Base-by-base conservation (phyloP, 2,329 filamentous ascomycete genomes). In the Hysterium pulicare region DNA sequence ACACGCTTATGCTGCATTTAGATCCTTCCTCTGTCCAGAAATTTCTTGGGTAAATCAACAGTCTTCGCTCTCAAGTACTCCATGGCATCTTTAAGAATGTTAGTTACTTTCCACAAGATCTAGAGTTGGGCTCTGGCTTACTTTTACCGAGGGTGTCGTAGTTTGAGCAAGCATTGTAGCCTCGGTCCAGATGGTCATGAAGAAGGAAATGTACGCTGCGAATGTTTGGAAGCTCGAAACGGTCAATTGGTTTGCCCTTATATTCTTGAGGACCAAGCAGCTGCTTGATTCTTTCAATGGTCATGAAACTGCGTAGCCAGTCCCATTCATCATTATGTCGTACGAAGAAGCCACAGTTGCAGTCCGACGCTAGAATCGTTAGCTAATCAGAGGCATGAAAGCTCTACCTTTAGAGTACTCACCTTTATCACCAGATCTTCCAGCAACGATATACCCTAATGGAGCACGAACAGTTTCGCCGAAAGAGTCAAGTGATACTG, bases 141-240 rank as follows among this genome's bases (percentile, higher is more conserved):
- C n/a, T 71, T 62, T 75, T 76, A 0, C 71, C 72, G 10, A 75
- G 51, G 1, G 67, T 70, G 50, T 75, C 73, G 33, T 73, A 71
- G 1, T 63, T 63, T 35, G 58, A 62, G 26, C 67, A 71, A 4
- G 69, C 66, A 39, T 71, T 66, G 50, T 69, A 72, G 0, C 71
- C 70, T 0, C 70, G 59, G 38, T 73, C 70, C 6, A 75, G 55
- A 47, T 74, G 71, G 47, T 75, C 72, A 41, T 73, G 64, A 16
- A 76, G 50, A 28, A 74, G 49, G 45, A 71, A 70, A 48, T 71
- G 68, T 33, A 71, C 66, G 2, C 67, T 66, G 20, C 54, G 50
- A 16, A 71, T 61, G 11, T 61, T 55, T 1, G 57, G 59, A 46
- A 71, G 57, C 46, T 71, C 67, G 37, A 67, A 64, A 1, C 67